These are phyloP conservation scores for Vigna mungo DNA, from an alignment of 306 rosid species.

Conservation along the genomic window DNA sequence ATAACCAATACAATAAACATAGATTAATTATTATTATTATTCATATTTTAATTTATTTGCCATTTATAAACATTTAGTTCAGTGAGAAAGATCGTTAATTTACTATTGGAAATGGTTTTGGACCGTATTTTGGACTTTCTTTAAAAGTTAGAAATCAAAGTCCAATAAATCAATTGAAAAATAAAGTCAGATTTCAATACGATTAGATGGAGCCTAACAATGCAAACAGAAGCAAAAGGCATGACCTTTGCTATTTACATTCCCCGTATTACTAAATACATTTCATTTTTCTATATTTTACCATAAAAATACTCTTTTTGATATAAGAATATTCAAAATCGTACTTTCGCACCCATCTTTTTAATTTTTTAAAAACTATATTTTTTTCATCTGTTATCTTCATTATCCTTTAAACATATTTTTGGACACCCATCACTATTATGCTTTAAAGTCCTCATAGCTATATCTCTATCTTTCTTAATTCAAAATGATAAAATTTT, in stretches of 20 bases:
- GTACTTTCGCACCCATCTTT: too few species aligned
- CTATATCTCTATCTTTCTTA: too few species aligned
- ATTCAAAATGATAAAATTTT: too few species aligned
- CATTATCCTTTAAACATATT: too few species aligned
- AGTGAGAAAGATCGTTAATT: background rate
- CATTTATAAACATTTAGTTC: background rate
- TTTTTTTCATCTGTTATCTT: too few species aligned
- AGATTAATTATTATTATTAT: background rate
- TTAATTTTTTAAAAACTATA: too few species aligned
- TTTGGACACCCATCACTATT: too few species aligned
- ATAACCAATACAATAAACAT: too few species aligned
- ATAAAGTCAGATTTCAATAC: background rate
- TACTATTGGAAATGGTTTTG: background rate
- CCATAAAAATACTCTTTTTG: too few species aligned
- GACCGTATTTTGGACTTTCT: background rate
- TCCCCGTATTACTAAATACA: background rate
- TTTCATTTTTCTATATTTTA: too few species aligned
- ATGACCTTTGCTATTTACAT: background rate
- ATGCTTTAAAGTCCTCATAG: too few species aligned
- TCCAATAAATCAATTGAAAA: background rate
- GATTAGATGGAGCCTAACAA: background rate
- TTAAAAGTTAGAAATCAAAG: background rate
- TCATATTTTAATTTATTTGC: background rate
- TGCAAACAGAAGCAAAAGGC: background rate
- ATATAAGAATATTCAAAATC: too few species aligned